Conservation (phyloP, 2,329 filamentous ascomycete species). For the Helicocarpus griseus region DNA sequence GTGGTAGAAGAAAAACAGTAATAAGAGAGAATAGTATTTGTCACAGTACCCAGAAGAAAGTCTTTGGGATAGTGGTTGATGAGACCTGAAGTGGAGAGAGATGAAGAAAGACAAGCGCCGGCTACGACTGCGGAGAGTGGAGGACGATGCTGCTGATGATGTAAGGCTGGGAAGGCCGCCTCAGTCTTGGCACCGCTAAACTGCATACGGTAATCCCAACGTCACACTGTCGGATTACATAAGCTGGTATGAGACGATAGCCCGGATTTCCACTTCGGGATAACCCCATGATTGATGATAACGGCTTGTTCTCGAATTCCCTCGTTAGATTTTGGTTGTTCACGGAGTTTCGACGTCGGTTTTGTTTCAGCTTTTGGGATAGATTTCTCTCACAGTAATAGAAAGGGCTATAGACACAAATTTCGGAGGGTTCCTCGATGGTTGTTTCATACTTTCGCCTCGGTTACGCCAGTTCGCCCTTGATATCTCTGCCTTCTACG, state of each 20-base stretch:
- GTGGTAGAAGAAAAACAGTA: neutral
- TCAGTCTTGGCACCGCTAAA: neutral
- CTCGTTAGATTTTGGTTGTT: neutral
- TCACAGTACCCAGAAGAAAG: neutral
- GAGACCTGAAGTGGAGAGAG: neutral
- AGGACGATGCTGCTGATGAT: neutral
- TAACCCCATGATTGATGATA: neutral
- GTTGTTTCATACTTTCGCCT: neutral
- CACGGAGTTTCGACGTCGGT: neutral
- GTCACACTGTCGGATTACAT: neutral
- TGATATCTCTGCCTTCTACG: neutral
- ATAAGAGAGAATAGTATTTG: neutral
- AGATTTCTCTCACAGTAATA: neutral
- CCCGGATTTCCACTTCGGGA: neutral
- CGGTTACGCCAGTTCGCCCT: neutral
- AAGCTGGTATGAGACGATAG: neutral
- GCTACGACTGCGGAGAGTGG: no score
- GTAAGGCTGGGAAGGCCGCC: neutral
- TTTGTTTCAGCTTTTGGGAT: neutral
- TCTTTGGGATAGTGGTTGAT: neutral
- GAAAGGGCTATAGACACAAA: neutral
- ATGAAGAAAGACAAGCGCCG: no score
- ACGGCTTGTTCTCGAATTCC: neutral
- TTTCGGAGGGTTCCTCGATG: neutral
- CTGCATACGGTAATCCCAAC: neutral